Evolutionary conservation across 371 early-diverging fungal species (phyloP).

Genomic region (Batrachochytrium dendrobatidis): DNA sequence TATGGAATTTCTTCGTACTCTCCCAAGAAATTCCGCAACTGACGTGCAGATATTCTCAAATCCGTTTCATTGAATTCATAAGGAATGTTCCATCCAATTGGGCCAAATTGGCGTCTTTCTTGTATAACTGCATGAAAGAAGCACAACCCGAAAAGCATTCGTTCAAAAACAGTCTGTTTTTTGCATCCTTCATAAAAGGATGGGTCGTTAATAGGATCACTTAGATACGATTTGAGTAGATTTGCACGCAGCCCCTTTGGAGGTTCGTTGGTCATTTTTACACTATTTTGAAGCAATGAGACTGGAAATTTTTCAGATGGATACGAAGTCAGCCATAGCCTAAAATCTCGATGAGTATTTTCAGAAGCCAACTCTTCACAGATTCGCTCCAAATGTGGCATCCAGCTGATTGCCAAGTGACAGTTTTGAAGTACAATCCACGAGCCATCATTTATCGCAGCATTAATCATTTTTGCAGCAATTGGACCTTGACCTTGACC

Average conservation of each 20-base stretch:
- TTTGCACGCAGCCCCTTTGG: slow-evolving; percentile 44
- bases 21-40: slow-evolving; percentile 42
- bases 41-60: slow-evolving; percentile 42
- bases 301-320: slow-evolving; percentile 50
- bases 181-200: slow-evolving; percentile 45
- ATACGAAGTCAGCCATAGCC: slow-evolving; percentile 46
- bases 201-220: slow-evolving; percentile 44
- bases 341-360: slow-evolving; percentile 40
- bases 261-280: slow-evolving; percentile 53
- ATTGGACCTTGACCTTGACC: slow-evolving; percentile 53
- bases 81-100: slow-evolving; percentile 55
- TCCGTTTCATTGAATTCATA: slow-evolving; percentile 52
- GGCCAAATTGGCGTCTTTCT: slow-evolving; percentile 44
- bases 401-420: slow-evolving; percentile 50
- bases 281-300: slow-evolving; percentile 45
- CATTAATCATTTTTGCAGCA: slow-evolving; percentile 41
- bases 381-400: slow-evolving; percentile 45
- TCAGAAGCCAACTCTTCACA: slow-evolving; percentile 45
- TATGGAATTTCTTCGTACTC: slow-evolving; percentile 46
- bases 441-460: slow-evolving; percentile 35
- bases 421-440: slow-evolving; percentile 51
- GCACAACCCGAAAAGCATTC: slow-evolving; percentile 41
- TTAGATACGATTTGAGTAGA: slow-evolving; percentile 34
- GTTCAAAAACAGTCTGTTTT: slow-evolving; percentile 39
- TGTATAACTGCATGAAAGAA: slow-evolving; percentile 50